phyloP scores from a whole-genome alignment of 495 filamentous ascomycete genomes.

The Neurospora discreta region DNA sequence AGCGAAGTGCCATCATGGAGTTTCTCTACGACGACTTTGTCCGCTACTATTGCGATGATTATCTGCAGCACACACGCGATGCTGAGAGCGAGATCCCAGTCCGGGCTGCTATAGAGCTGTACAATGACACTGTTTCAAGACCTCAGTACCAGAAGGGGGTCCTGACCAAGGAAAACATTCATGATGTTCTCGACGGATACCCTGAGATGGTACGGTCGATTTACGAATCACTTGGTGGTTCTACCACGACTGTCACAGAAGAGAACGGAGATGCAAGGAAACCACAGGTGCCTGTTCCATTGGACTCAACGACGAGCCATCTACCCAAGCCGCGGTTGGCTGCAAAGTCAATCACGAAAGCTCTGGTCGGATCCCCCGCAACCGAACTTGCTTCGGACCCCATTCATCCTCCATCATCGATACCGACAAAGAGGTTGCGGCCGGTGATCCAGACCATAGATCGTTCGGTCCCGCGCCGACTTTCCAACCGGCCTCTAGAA shows the following conservation, averaged over 20 bases:
- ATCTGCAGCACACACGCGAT: conserved; percentile 26
- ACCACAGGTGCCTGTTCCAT: neutral
- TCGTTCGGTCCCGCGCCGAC: neutral
- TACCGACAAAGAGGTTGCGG: neutral
- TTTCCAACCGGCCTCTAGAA: neutral
- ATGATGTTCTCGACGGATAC: conserved; percentile 11
- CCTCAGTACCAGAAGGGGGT: conserved; percentile 26
- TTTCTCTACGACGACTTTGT: conserved; percentile 63
- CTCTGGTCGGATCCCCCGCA: neutral
- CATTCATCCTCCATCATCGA: neutral
- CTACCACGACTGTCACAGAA: neutral
- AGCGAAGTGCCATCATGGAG: conserved; percentile 26
- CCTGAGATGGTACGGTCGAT: conserved; percentile 7
- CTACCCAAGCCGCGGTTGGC: neutral
- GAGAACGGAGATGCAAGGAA: neutral
- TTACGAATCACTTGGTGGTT: neutral
- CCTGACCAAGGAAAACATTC: conserved; percentile 28
- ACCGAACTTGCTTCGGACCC: neutral
- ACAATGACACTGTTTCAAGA: conserved; percentile 28
- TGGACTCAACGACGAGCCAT: neutral
- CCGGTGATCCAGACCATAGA: neutral
- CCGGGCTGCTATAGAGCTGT: conserved; percentile 31
- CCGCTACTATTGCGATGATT: conserved; percentile 33
- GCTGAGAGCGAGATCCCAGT: conserved; percentile 8
- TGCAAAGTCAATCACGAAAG: neutral